Evolutionary conservation across 805 yeast species (phyloP).

Genomic region (Tetrapisispora namnaoensis): DNA sequence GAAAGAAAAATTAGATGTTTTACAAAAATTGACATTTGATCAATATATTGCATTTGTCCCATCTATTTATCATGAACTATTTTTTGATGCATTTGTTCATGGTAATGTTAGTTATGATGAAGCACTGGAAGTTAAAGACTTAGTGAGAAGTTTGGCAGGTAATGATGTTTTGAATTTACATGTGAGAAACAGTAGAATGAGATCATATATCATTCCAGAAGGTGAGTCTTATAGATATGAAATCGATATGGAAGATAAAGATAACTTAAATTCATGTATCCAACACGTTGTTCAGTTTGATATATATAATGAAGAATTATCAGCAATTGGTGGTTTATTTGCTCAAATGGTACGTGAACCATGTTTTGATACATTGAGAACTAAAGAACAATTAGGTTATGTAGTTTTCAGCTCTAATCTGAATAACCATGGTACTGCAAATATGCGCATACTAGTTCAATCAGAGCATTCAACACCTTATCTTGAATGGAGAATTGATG

Average conservation of each 20-base stretch:
- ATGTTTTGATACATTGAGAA: slow-evolving; percentile 78
- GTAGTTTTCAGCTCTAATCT: slow-evolving; percentile 76
- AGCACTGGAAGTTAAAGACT: slow-evolving; percentile 40
- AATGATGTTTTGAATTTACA: slow-evolving; percentile 33
- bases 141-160: slow-evolving; percentile 37
- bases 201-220: slow-evolving; percentile 35
- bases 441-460: slow-evolving; percentile 64
- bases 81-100: slow-evolving; percentile 59
- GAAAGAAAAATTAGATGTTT: slow-evolving; percentile 47
- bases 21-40: slow-evolving; percentile 37
- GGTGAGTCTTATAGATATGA: slow-evolving; percentile 39
- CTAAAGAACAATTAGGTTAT: slow-evolving; percentile 92
- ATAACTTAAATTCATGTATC: slow-evolving; percentile 75
- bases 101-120: slow-evolving; percentile 59
- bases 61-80: slow-evolving; percentile 47
- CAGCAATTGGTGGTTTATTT: slow-evolving; percentile 52
- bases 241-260: slow-evolving; percentile 45
- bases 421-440: slow-evolving; percentile 51
- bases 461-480: slow-evolving; percentile 70
- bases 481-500: slow-evolving; percentile 66
- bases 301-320: slow-evolving; percentile 32
- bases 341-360: slow-evolving; percentile 77
- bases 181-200: slow-evolving; percentile 22
- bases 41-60: slow-evolving; percentile 44
- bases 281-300: slow-evolving; percentile 70